A percentile compares a stretch with the other conserved stretches of the same genome.
phyloP scores from a whole-genome alignment of 2,329 filamentous ascomycete genomes.

The Talaromyces sp. region DNA sequence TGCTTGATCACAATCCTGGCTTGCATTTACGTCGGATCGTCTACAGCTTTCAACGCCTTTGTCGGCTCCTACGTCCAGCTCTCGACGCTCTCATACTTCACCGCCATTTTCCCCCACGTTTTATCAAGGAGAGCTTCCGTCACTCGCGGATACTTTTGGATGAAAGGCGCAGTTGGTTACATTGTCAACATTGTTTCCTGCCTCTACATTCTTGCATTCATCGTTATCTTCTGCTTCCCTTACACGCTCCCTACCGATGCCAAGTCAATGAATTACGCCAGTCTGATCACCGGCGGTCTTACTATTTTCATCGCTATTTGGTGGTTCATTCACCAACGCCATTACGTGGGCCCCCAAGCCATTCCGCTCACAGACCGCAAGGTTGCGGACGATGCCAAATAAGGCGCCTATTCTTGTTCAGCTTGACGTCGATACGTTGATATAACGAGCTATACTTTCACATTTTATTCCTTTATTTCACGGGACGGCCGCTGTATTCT shows the following conservation, averaged over 20 bases:
- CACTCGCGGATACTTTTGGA: constrained; percentile 49
- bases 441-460: not conserved
- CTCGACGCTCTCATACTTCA: constrained; percentile 51
- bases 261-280: constrained; percentile 51
- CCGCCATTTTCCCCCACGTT: constrained; percentile 49
- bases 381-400: constrained; percentile 27
- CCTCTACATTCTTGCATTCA: constrained; percentile 51
- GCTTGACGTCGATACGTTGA: not conserved
- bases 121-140: constrained; percentile 49
- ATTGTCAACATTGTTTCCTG: constrained; percentile 48
- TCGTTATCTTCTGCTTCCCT: constrained; percentile 58
- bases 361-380: constrained; percentile 30
- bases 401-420: constrained; percentile 1
- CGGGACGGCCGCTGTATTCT: not conserved
- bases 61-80: constrained; percentile 56
- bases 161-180: constrained; percentile 47
- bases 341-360: constrained; percentile 33
- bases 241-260: constrained; percentile 43
- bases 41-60: constrained; percentile 53
- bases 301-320: constrained; percentile 46
- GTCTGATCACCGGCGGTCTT: constrained; percentile 48
- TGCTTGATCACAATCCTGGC: constrained; percentile 50
- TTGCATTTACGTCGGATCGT: constrained; percentile 52
- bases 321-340: constrained; percentile 34
- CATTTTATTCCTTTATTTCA: not conserved